Base-by-base conservation (phyloP, 495 filamentous ascomycete species). In the Aspergillus incahuasiensis region DNA sequence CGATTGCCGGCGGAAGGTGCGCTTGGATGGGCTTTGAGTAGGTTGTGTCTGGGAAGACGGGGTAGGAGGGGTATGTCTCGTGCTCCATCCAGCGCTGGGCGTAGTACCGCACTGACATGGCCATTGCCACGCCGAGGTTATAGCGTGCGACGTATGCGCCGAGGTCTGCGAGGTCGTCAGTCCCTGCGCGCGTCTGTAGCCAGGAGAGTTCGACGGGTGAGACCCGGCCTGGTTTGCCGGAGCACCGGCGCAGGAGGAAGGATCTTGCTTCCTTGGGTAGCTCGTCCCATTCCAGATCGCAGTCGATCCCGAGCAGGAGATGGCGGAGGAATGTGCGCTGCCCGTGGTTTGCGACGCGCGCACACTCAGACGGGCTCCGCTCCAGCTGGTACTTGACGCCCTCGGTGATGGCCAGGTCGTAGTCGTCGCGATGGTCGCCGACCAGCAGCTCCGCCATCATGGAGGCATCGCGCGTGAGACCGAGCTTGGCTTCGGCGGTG, bases 401-500 rank as follows among this genome's bases (percentile, higher is more conserved):
- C 20, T 62, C 60, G 13, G 60, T 55, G 0, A 62, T 34, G n/a
- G 48, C 21, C 9, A 62, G 24, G n/a, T 53, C 48, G 11, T 60
- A 13, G 63, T 58, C 16, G 65, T 59, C 25, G 54, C 58, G 18
- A 60, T 65, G n/a, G 54, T 64, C 35, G 0, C 48, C 58, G 2
- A 80, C 57, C 13, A 81, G 66, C 13, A 70, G 68, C 49, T 79
- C 77, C 15, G 74, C 61, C 22, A 80, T 60, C 18, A 66, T 60
- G 6, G 80, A 72, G 44, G 81, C 68, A 34, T 77, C 71, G 53
- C 81, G 77, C 18, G 69, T 67, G 39, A 81, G 64, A 7, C 70
- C 70, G 57, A 81, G 68, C 13, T 71, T 63, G 0, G 70, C 64
- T 53, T 82, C 73, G 1, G 69, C 68, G 24, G 74, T 74, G 13